A percentile compares a stretch with the other conserved stretches of the same genome.
Evolutionary conservation across 352 stramenopile genomes (phyloP).

Genomic region (Stramenopiles sp.): DNA sequence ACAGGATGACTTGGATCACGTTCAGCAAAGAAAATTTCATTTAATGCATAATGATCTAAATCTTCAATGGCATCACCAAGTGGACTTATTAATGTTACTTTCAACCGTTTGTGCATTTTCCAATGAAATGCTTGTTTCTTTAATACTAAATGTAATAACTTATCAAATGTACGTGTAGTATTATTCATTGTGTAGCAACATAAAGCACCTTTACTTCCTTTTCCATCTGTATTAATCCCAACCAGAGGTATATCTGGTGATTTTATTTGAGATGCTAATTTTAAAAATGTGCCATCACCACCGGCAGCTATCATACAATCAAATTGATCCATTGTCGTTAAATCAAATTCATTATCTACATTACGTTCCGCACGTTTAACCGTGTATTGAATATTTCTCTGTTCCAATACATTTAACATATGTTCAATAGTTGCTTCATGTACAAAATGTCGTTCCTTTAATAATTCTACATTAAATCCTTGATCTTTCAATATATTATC

Average conservation of each 20-base stretch:
- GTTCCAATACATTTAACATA: background rate
- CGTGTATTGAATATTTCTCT: background rate
- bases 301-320: conserved; percentile 57
- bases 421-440: background rate
- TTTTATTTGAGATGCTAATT: conserved; percentile 54
- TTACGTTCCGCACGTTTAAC: background rate
- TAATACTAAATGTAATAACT: background rate
- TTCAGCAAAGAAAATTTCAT: conserved; percentile 60
- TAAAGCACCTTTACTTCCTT: conserved; percentile 52
- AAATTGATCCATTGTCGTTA: conserved; percentile 42
- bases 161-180: conserved; percentile 29
- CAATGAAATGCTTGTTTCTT: background rate
- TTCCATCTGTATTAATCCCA: conserved; percentile 54
- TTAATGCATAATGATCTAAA: conserved; percentile 49
- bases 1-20: conserved; percentile 51
- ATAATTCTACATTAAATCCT: background rate
- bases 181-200: conserved; percentile 59
- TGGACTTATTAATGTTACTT: conserved; percentile 47
- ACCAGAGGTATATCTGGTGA: conserved; percentile 37
- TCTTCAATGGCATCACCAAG: conserved; percentile 57
- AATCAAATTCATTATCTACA: conserved; percentile 22
- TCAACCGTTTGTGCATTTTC: conserved; percentile 25
- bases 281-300: conserved; percentile 57
- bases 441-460: background rate
- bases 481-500: background rate